Percentiles rank a stretch among this genome's conserved stretches.
These are phyloP conservation scores for Candida vartiovaarae DNA, from an alignment of 805 yeast species.

Conservation along the genomic window DNA sequence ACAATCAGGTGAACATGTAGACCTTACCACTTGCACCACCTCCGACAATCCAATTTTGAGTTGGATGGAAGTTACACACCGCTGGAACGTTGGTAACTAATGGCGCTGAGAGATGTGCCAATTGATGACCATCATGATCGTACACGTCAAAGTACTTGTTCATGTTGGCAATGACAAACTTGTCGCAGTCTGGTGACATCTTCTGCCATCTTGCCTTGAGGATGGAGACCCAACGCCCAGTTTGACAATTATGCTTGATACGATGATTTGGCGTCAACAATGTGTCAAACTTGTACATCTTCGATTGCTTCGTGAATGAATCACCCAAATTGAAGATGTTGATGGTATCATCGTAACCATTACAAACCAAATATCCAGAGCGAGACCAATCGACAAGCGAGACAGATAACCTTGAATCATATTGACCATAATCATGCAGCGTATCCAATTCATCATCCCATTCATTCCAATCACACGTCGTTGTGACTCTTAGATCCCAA, in stretches of 20 bases:
- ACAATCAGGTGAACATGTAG: constrained; percentile 38
- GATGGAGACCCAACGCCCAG: constrained; percentile 96
- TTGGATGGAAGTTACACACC: constrained; percentile 75
- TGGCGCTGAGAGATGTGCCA: constrained; percentile 64
- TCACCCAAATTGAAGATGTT: constrained; percentile 55
- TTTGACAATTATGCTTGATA: constrained; percentile 86
- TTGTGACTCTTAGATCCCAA: constrained; percentile 73
- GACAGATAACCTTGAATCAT: constrained; percentile 69
- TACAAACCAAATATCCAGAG: constrained; percentile 67
- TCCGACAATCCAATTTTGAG: constrained; percentile 85
- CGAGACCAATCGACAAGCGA: constrained; percentile 73
- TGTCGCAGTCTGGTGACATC: constrained; percentile 64
- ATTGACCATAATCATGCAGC: constrained; percentile 43
- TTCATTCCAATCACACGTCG: constrained; percentile 49
- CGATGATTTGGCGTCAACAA: constrained; percentile 54
- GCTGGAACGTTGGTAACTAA: constrained; percentile 90
- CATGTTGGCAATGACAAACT: constrained; percentile 93
- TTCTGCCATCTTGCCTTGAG: constrained; percentile 83
- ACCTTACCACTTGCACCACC: constrained; percentile 93
- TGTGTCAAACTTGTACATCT: constrained; percentile 11
- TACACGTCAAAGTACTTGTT: constrained; percentile 80
- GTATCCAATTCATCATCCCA: constrained; percentile 33
- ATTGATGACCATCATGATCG: constrained; percentile 63
- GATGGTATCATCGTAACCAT: constrained; percentile 87
- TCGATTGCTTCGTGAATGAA: constrained; percentile 14